phyloP scores from a whole-genome alignment of 2,329 filamentous ascomycete genomes.

The Fusarium xyrophilum region DNA sequence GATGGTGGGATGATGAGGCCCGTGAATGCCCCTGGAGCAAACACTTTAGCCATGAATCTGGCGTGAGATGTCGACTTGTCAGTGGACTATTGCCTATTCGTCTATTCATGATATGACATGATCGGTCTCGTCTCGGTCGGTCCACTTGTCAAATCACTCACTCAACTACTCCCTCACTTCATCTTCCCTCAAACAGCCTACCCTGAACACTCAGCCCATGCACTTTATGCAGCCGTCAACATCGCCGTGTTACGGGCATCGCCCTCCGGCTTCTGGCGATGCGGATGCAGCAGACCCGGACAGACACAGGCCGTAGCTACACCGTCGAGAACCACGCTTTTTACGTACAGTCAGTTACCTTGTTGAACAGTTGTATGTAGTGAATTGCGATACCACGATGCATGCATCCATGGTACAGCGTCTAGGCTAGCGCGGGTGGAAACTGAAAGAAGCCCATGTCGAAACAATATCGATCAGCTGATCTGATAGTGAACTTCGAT shows the following conservation, averaged over 20 bases:
- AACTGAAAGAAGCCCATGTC: slow-evolving; percentile 14
- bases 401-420: slow-evolving; percentile 6
- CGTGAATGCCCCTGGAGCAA: slow-evolving; percentile 18
- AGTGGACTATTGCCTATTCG: neutral
- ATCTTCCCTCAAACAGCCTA: neutral
- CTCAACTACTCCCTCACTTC: neutral
- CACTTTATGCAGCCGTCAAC: neutral
- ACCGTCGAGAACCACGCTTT: slow-evolving; percentile 10
- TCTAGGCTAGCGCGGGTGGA: slow-evolving; percentile 23
- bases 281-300: slow-evolving; percentile 22
- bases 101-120: slow-evolving; percentile 10
- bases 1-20: slow-evolving; percentile 32
- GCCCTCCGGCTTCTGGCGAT: slow-evolving; percentile 34
- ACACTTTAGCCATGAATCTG: slow-evolving; percentile 18
- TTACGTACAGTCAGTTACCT: slow-evolving; percentile 15
- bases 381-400: neutral
- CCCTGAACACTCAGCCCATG: neutral
- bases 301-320: slow-evolving; percentile 22
- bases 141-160: slow-evolving; percentile 3
- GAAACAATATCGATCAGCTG: neutral
- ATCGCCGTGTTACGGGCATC: slow-evolving; percentile 20
- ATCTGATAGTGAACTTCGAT: slow-evolving; percentile 5
- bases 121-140: slow-evolving; percentile 24
- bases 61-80: slow-evolving; percentile 14
- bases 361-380: slow-evolving; percentile 3